Evolutionary conservation across 192 early-diverging fungal genomes (phyloP), one percentile per base, ranked within the genome.

Genomic region (Coemansia sp.): DNA sequence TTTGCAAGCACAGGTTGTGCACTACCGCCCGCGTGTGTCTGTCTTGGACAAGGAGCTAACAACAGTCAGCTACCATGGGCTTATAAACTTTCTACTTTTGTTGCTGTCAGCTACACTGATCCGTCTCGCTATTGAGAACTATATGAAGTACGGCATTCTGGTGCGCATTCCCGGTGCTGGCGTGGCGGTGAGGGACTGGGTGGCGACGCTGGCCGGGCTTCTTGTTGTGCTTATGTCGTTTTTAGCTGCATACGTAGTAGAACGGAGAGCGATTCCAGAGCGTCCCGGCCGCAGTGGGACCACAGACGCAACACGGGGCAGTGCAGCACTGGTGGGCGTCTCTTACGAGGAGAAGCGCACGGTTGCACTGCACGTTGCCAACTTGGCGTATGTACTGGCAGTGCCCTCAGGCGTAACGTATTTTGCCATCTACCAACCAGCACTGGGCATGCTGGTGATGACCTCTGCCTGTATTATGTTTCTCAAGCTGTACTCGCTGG

Each of bases 111-210:
- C 90, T 24, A 89, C 89, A 71, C 92, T 92, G 59, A 75, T 94
- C 50, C 90, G 94, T 5, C 84, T 94, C 54, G 88, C 92, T 46
- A 88, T 94, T 51, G 94, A 95, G 68, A 95, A 95, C 72, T 92
- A 89, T 68, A 72, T 89, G 68, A 94, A 95, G 69, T 94, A 95
- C 61, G 94, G 94, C 33, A 85, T 94, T 30, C 75, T 94, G 23
- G 84, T 95, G 61, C 83, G 83, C 50, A 73, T 90, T 21, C 93
- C 92, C 21, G 86, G 87, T 64, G 76, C 82, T 8, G 61, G 68
- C 71, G 70, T 88, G 14, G 72, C 84, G n/a, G 51, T 53, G 50
- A 69, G 74, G 62, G 91, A 93, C 75, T 90, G 85, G 83, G 52
- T 86, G 23, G 82, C 83, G 17, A 71, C 72, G 3, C 53, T 89